Evolutionary conservation across 2,329 filamentous ascomycete species (phyloP).

Genomic region (Aspergillus fijiensis): DNA sequence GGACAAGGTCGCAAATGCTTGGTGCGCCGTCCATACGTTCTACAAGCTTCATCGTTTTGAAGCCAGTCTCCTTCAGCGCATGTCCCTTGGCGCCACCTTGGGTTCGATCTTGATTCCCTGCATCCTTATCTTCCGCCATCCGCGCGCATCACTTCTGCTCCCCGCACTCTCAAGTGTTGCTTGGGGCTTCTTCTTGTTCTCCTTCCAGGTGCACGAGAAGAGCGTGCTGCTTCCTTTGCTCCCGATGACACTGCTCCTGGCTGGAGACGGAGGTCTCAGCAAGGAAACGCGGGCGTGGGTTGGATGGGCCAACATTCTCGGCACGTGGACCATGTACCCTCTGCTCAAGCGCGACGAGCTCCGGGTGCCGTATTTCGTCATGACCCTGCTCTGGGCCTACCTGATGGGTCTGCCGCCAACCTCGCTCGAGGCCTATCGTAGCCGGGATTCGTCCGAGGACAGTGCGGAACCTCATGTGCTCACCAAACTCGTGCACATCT

Average conservation of each 20-base stretch:
- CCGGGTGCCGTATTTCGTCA: constrained; percentile 76
- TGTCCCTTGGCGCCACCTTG: constrained; percentile 73
- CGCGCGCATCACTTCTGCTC: constrained; percentile 73
- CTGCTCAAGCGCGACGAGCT: constrained; percentile 83
- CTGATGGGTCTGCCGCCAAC: constrained; percentile 82
- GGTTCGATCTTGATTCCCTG: constrained; percentile 76
- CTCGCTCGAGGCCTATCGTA: constrained; percentile 66
- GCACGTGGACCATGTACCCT: constrained; percentile 90
- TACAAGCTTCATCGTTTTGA: constrained; percentile 81
- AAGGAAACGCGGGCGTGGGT: constrained; percentile 83
- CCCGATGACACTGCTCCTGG: constrained; percentile 87
- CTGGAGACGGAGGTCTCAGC: constrained; percentile 72
- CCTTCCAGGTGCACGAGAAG: constrained; percentile 98
- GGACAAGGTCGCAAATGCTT: constrained; percentile 98
- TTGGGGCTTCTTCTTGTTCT: constrained; percentile 97
- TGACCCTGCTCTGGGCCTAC: constrained; percentile 87
- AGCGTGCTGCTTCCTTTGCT: constrained; percentile 88
- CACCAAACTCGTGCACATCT: constrained; percentile 69
- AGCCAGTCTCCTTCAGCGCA: constrained; percentile 68
- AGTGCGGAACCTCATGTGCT: constrained; percentile 52
- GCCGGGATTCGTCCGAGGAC: constrained; percentile 37
- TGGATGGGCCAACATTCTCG: constrained; percentile 90
- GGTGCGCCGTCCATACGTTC: constrained; percentile 88
- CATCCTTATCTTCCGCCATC: constrained; percentile 73
- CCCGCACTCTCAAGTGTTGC: constrained; percentile 78